Evolutionary conservation across 495 filamentous ascomycete species (phyloP).

Genomic region (Penicillium canariense): DNA sequence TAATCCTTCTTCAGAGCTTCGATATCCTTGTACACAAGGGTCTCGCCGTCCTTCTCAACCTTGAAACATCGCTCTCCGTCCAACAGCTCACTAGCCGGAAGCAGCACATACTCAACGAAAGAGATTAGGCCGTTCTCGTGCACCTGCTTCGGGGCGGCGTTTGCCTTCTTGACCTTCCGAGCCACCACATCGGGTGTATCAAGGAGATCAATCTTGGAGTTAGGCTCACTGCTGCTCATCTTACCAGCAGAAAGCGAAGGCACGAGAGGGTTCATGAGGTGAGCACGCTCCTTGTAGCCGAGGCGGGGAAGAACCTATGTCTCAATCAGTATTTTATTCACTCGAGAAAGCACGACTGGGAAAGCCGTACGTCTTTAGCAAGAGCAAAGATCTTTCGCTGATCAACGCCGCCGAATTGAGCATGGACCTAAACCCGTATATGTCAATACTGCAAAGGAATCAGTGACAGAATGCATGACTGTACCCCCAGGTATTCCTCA

Average conservation of each 20-base stretch:
- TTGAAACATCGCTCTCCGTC: constrained; percentile 37
- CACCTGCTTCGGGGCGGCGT: constrained; percentile 67
- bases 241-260: constrained; percentile 81
- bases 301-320: constrained; percentile 43
- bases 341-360: no score
- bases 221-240: constrained; percentile 66
- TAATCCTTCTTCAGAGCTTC: constrained; percentile 76
- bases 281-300: constrained; percentile 63
- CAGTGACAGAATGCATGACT: no score
- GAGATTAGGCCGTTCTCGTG: constrained; percentile 84
- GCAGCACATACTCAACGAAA: constrained; percentile 79
- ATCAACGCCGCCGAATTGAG: constrained; percentile 65
- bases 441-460: no score
- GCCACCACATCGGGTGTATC: constrained; percentile 67
- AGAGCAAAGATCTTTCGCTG: constrained; percentile 84
- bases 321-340: no score
- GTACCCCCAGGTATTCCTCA: constrained; percentile 86
- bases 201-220: constrained; percentile 88
- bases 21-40: constrained; percentile 73
- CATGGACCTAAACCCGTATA: constrained; percentile 82
- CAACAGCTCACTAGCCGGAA: constrained; percentile 59
- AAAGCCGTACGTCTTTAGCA: no score
- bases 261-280: constrained; percentile 90
- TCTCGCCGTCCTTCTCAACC: constrained; percentile 51
- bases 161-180: constrained; percentile 82